Percentiles rank a stretch among this genome's conserved stretches.
phyloP scores from a whole-genome alignment of 345 rosid species.

The Cochlearia excelsa region DNA sequence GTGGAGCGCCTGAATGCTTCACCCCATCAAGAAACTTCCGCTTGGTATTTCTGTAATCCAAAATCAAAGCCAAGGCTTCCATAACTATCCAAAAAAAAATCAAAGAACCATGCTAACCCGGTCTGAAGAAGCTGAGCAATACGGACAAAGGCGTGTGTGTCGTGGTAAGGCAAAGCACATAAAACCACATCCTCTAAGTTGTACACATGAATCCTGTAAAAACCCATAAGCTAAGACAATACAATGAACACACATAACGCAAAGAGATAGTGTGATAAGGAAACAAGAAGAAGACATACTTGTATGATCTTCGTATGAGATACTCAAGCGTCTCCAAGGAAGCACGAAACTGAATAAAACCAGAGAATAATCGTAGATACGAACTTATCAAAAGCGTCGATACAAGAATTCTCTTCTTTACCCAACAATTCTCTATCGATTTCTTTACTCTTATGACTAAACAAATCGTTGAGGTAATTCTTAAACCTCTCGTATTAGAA shows the following conservation, averaged over 20 bases:
- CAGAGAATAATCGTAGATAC: slow-evolving; percentile 63
- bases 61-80: slow-evolving; percentile 16
- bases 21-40: slow-evolving; percentile 90
- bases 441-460: slow-evolving; percentile 71
- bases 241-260: background rate
- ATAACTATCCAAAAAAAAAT: slow-evolving; percentile 10
- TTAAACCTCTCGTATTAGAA: slow-evolving; percentile 64
- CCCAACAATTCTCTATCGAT: slow-evolving; percentile 73
- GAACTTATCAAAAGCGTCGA: slow-evolving; percentile 53
- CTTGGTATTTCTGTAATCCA: slow-evolving; percentile 61
- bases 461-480: slow-evolving; percentile 58
- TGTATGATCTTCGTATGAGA: slow-evolving; percentile 74
- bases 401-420: slow-evolving; percentile 54
- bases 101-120: slow-evolving; percentile 46
- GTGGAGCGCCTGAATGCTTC: slow-evolving; percentile 83
- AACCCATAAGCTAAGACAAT: slow-evolving; percentile 5
- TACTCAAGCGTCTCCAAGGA: slow-evolving; percentile 81
- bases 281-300: slow-evolving; percentile 42
- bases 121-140: slow-evolving; percentile 68
- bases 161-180: slow-evolving; percentile 84
- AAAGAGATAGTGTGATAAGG: background rate
- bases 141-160: slow-evolving; percentile 77
- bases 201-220: slow-evolving; percentile 71
- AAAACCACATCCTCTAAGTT: slow-evolving; percentile 74
- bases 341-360: slow-evolving; percentile 59